phyloP scores from a whole-genome alignment of 306 rosid species.

The Ceratonia siliqua region DNA sequence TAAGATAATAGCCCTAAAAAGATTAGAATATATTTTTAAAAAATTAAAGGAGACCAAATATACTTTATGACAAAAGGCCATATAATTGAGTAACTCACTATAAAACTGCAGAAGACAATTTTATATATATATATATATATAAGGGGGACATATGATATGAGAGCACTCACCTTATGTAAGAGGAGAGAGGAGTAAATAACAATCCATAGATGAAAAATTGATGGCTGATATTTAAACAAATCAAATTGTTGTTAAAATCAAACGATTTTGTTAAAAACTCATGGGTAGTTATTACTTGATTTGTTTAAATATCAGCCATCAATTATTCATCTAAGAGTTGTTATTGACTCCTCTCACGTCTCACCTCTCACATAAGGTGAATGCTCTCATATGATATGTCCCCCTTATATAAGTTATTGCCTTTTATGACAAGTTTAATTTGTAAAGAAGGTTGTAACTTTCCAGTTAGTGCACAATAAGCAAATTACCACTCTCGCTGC shows the following conservation, averaged over 20 bases:
- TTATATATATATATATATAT: no score
- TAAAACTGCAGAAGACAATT: neutral
- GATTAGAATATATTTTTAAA: no score
- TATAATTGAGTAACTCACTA: neutral
- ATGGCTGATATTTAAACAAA: neutral
- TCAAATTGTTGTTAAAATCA: no score
- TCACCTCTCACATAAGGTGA: no score
- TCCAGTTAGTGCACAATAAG: neutral
- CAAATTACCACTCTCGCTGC: conserved; percentile 21
- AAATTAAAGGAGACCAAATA: no score
- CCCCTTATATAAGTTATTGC: neutral
- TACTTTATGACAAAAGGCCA: neutral
- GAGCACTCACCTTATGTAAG: no score
- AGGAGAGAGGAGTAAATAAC: neutral
- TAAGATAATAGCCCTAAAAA: no score
- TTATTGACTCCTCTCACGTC: neutral
- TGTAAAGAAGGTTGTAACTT: neutral
- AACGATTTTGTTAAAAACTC: no score
- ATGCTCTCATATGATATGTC: no score
- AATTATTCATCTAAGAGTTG: neutral
- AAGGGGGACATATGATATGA: no score
- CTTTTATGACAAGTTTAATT: neutral
- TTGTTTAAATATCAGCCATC: neutral
- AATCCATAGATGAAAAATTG: neutral
- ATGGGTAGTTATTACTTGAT: no score